Percentiles rank a stretch among this genome's conserved stretches.
Evolutionary conservation across 352 stramenopile genomes (phyloP).

Genomic region (Pythium aphanidermatum): DNA sequence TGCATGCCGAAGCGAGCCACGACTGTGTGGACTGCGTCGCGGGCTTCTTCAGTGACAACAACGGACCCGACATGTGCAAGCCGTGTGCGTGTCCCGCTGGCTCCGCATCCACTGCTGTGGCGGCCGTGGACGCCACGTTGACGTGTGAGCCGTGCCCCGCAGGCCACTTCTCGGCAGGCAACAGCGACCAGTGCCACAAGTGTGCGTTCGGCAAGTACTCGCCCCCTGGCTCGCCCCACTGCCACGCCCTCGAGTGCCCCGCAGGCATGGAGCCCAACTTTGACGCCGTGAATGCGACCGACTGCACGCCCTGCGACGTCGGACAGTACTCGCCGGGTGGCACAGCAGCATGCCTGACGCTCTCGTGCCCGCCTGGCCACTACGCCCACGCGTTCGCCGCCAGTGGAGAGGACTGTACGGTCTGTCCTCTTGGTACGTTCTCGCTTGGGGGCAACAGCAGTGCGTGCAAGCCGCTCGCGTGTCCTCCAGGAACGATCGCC

Average conservation of each 20-base stretch:
- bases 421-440: slow-evolving; percentile 31
- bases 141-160: slow-evolving; percentile 21
- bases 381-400: slow-evolving; percentile 20
- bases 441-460: slow-evolving; percentile 24
- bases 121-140: slow-evolving; percentile 4
- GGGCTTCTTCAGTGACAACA: slow-evolving; percentile 31
- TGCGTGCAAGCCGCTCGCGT: slow-evolving; percentile 19
- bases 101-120: slow-evolving; percentile 13
- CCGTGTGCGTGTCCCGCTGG: slow-evolving; percentile 24
- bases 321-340: slow-evolving; percentile 30
- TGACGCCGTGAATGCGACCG: slow-evolving; percentile 26
- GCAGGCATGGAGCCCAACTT: slow-evolving; percentile 22
- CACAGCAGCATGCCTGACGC: slow-evolving; percentile 14
- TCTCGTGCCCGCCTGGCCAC: slow-evolving; percentile 24
- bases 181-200: slow-evolving; percentile 34
- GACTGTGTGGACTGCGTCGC: slow-evolving; percentile 28
- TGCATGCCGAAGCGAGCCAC: slow-evolving; percentile 20
- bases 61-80: slow-evolving; percentile 37
- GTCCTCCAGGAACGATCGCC: slow-evolving; percentile 24
- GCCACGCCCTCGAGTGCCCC: slow-evolving; percentile 24
- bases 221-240: slow-evolving; percentile 18
- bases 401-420: slow-evolving; percentile 24
- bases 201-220: slow-evolving; percentile 28
- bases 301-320: slow-evolving; percentile 29
- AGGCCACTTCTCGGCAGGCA: slow-evolving; percentile 21